Conservation (phyloP, 2,329 filamentous ascomycete species). For the Cordyceps sp. region DNA sequence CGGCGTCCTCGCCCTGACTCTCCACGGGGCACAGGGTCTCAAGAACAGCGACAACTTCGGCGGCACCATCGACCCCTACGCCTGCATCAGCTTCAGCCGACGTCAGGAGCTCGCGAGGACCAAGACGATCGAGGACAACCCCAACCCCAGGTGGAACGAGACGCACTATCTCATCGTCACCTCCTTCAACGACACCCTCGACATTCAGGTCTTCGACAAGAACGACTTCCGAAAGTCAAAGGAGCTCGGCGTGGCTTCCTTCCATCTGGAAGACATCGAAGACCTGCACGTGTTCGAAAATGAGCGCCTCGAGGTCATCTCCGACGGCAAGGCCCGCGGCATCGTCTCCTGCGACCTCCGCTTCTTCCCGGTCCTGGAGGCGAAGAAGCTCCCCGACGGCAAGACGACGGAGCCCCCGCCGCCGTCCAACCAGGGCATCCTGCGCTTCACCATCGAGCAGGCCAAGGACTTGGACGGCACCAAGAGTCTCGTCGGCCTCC, state of each 20-base stretch:
- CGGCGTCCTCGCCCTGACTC: constrained; percentile 77
- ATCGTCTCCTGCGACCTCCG: constrained; percentile 66
- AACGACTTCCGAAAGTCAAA: constrained; percentile 96
- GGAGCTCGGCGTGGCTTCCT: constrained; percentile 75
- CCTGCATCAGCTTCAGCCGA: constrained; percentile 68
- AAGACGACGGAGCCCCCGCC: constrained; percentile 65
- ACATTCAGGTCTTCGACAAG: constrained; percentile 75
- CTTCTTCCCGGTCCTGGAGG: constrained; percentile 86
- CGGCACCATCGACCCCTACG: constrained; percentile 82
- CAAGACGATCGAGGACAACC: constrained; percentile 70
- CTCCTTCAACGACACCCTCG: constrained; percentile 74
- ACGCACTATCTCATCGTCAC: constrained; percentile 92
- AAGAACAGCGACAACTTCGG: constrained; percentile 94
- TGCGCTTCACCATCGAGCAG: constrained; percentile 84
- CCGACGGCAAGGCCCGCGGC: constrained; percentile 72
- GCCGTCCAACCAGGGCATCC: constrained; percentile 84
- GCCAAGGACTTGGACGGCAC: constrained; percentile 88
- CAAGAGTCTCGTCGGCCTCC: constrained; percentile 78
- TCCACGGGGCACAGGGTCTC: constrained; percentile 80
- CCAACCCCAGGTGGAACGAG: constrained; percentile 88
- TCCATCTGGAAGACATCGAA: constrained; percentile 69
- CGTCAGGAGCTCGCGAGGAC: constrained; percentile 71
- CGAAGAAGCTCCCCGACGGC: constrained; percentile 56
- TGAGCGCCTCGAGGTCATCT: constrained; percentile 65
- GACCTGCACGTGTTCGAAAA: constrained; percentile 66